Base-by-base conservation (phyloP, 2,329 filamentous ascomycete species). In the Stromatinia cepivora region DNA sequence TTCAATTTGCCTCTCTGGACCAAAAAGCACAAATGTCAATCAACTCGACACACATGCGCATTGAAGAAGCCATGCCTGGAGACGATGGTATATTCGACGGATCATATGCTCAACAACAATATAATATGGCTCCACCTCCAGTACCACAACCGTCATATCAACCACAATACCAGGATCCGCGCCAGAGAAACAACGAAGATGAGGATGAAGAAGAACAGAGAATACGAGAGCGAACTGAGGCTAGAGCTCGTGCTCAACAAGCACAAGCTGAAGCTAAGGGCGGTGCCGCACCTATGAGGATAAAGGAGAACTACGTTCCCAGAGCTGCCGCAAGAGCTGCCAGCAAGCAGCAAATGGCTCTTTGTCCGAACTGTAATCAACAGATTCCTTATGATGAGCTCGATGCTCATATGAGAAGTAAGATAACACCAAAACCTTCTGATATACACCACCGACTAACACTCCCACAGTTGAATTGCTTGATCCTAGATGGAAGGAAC, bases 401-500 rank as follows among this genome's bases (percentile, higher is more conserved):
- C 73, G 92, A 95, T 71, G 90, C 94, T 73, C 94, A 98, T 78
- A 94, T 98, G 88, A 88, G 92, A 80, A 97, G 89, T 90, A 82
- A 81, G 85, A 75, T 53, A 65, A 61, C 48, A 62, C 54, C 54
- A 45, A 42, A 31, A 54, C 28, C 34, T 50, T 13, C 13, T 50
- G 20, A 34, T 4, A 3, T 69, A 48, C 25, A 52, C 53, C 13
- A 34, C 13, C 57, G 48, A 70, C 74, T 74, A 73, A 73, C 71
- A 70, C 46, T 54, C 11, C 39, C 58, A 46, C 72, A 86, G 84
- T 98, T 78, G 94, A 98, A 81, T 86, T 97, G 59, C 86, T 97
- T 70, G 94, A 98, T 78, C 94, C 94, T 0, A 88, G 91, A 70
- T 98, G 94, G 94, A 97, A 97, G 79, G 94, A 97, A 78, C 94